Base-by-base conservation (phyloP, 306 rosid genomes). In the Cucumis sativus region DNA sequence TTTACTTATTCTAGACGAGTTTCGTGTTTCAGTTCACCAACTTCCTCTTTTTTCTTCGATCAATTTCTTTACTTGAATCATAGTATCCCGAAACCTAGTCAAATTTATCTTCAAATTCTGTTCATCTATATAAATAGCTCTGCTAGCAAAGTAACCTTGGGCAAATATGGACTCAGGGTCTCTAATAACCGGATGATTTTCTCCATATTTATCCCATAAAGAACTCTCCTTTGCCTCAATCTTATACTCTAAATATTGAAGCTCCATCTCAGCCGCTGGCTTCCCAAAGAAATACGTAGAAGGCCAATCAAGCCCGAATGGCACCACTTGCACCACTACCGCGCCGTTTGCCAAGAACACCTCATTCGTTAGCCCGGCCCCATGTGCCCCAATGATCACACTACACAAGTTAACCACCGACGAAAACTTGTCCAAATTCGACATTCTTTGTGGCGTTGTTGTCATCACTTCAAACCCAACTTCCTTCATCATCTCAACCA, bases 241-340 rank as follows among this genome's bases (percentile, higher is more conserved):
- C 80, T 84, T 82, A 77, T 84, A 84, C 72, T 79, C 83, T 71
- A 84, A 20, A 70, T 84, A 79, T 4, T 49, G 6, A 69, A 84
- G 20, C 57, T 72, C 83, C 83, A 84, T 76, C 40, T 59, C 75
- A 8, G 8, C 35, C 16, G 62, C 82, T 0, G 84, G 80, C 3
- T 52, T 13, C 3, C 84, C 78, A 65, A 18, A 74, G 60, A 76
- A 77, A 57, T 17, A 20, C 0, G 49, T 65, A 3, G 88, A 74
- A 60, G 83, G 79, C 85, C 83, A 85, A 21, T 82, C 85, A 8
- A 85, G 67, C 20, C 83, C 88, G 49, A 79, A 43, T 3, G 85
- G 88, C 51, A 85, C 88, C 65, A 85, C 85, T 45, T 85, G 88
- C 64, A 85, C 80, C 57, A 79, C 11, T 54, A 85, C 81, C 6